phyloP scores from a whole-genome alignment of 495 filamentous ascomycete species.

The Lichenothelia convexa region DNA sequence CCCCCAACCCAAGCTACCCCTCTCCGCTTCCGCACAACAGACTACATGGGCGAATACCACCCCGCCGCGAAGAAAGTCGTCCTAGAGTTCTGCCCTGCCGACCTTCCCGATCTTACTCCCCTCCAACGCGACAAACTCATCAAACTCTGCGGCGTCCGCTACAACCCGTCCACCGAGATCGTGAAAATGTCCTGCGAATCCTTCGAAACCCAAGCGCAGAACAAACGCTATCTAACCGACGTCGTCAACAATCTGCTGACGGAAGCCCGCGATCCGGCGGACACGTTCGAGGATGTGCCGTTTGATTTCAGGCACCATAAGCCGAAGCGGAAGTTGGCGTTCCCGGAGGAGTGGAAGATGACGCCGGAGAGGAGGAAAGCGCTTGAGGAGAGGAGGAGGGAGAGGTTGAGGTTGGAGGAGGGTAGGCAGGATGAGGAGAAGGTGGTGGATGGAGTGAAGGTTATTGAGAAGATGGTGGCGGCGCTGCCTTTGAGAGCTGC shows the following conservation, averaged over 20 bases:
- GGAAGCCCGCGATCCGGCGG: conserved; percentile 53
- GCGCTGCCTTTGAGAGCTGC: too few species aligned
- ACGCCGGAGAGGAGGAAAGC: conserved; percentile 45
- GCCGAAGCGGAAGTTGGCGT: conserved; percentile 43
- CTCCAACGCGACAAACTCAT: conserved; percentile 60
- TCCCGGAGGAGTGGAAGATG: conserved; percentile 70
- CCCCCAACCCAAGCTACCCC: conserved; percentile 45
- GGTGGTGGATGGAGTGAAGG: conserved; percentile 35
- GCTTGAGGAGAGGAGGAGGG: conserved; percentile 38
- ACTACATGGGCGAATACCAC: conserved; percentile 85
- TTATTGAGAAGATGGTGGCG: conserved; percentile 23
- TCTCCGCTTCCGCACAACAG: conserved; percentile 92
- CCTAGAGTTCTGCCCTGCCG: conserved; percentile 59
- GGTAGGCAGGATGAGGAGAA: conserved; percentile 26
- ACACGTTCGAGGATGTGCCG: conserved; percentile 77
- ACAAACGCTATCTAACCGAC: conserved; percentile 84
- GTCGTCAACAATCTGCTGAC: conserved; percentile 50
- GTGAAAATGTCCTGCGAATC: conserved; percentile 84
- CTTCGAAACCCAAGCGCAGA: conserved; percentile 74
- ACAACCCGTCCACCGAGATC: conserved; percentile 70
- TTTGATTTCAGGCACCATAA: conserved; percentile 79
- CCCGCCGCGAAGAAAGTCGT: conserved; percentile 87
- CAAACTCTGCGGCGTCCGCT: conserved; percentile 74
- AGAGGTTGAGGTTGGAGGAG: conserved; percentile 30
- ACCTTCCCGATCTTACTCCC: conserved; percentile 45